A percentile compares a stretch with the other conserved stretches of the same genome.
phyloP scores from a whole-genome alignment of 106 monocot genomes.

The Xerophyta viscosa region DNA sequence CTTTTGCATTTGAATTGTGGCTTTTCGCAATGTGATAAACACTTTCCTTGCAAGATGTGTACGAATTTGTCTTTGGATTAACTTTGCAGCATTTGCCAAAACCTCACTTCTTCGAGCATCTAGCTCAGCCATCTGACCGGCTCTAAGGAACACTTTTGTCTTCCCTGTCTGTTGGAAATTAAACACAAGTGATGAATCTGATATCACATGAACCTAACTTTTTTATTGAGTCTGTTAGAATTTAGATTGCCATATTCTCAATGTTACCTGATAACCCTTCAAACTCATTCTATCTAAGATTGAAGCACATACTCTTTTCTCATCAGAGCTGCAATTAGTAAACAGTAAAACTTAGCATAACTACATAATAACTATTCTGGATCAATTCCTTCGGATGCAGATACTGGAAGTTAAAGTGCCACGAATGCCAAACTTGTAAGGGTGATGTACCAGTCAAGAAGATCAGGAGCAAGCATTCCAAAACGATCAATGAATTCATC shows the following conservation, averaged over 20 bases:
- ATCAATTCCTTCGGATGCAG: too few relatives aligned
- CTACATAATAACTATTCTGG: too few relatives aligned
- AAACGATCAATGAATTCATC: slow-evolving; percentile 97
- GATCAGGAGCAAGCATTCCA: slow-evolving; percentile 90
- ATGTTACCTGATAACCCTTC: slow-evolving; percentile 91
- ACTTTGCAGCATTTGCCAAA: slow-evolving; percentile 69
- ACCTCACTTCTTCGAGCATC: slow-evolving; percentile 95
- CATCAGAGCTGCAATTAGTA: slow-evolving; percentile 65
- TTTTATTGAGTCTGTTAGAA: too few relatives aligned
- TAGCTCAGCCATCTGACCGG: slow-evolving; percentile 98
- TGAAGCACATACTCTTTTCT: slow-evolving; percentile 73
- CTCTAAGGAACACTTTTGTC: slow-evolving; percentile 95
- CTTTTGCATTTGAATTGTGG: slow-evolving; percentile 59
- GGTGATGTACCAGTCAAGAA: slow-evolving; percentile 19
- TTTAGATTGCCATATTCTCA: too few relatives aligned
- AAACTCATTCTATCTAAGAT: slow-evolving; percentile 85
- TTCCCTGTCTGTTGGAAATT: slow-evolving; percentile 78
- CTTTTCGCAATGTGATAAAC: slow-evolving; percentile 46
- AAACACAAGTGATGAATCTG: too few relatives aligned
- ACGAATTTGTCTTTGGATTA: slow-evolving; percentile 79
- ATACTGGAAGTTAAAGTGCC: too few relatives aligned
- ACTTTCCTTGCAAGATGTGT: slow-evolving; percentile 80
- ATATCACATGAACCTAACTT: too few relatives aligned
- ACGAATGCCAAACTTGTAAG: background rate
- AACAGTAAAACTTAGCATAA: background rate